Evolutionary conservation across 2,329 filamentous ascomycete genomes (phyloP).

Genomic region (Fulvia fulva): DNA sequence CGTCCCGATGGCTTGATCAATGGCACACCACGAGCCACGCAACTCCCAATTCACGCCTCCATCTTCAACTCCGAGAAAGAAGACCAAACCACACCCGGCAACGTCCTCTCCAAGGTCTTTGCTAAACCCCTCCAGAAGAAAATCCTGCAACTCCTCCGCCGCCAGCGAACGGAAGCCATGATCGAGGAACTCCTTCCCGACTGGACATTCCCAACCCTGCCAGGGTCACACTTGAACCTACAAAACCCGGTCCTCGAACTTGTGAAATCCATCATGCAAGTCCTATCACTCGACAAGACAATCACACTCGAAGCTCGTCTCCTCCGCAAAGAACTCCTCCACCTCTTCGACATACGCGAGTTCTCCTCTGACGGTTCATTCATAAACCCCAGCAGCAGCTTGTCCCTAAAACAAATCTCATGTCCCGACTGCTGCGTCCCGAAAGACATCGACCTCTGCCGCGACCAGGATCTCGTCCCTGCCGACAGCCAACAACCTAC

Average conservation of each 20-base stretch:
- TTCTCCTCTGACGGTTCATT: slow-evolving; percentile 88
- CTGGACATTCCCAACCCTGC: slow-evolving; percentile 78
- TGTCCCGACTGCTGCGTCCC: slow-evolving; percentile 89
- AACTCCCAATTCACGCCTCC: slow-evolving; percentile 55
- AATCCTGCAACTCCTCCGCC: slow-evolving; percentile 73
- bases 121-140: slow-evolving; percentile 89
- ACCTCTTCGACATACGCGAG: slow-evolving; percentile 89
- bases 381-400: slow-evolving; percentile 72
- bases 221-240: slow-evolving; percentile 62
- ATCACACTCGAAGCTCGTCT: slow-evolving; percentile 84
- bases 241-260: slow-evolving; percentile 81
- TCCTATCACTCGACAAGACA: slow-evolving; percentile 84
- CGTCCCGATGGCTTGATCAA: slow-evolving; percentile 50
- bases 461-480: slow-evolving; percentile 76
- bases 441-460: slow-evolving; percentile 85
- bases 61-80: slow-evolving; percentile 56
- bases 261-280: slow-evolving; percentile 89
- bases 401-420: slow-evolving; percentile 70
- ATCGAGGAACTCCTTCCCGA: slow-evolving; percentile 84
- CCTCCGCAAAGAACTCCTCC: slow-evolving; percentile 81
- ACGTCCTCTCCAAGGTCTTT: slow-evolving; percentile 75
- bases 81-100: slow-evolving; percentile 53
- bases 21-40: slow-evolving; percentile 55
- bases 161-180: slow-evolving; percentile 82
- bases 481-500: slow-evolving; percentile 4